Evolutionary conservation across 768 basidiomycete genomes (phyloP), one percentile per base, ranked within the genome.

Genomic region (Tricholoma terreum): DNA sequence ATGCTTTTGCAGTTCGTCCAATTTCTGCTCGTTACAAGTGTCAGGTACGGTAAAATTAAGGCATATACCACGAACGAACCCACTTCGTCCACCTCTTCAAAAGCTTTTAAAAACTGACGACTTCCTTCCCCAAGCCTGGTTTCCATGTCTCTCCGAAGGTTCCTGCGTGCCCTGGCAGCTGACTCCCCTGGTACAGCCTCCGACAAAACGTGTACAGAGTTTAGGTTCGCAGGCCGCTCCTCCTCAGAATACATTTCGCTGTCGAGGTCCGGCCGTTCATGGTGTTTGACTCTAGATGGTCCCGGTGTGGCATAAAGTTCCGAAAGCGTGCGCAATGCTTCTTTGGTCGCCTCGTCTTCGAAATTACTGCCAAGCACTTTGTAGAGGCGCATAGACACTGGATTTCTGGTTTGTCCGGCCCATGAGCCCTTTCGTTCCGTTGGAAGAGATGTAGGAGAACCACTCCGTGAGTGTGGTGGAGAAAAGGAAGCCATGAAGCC

Each of bases 41-140:
- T 49, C 17, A 49, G 15, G 8, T 17, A 17, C n/a, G 42, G 52
- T 4, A 31, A 5, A 15, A 35, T 30, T 7, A 54, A 21, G 24
- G 52, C 36, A 53, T 17, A 58, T 49, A 46, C 38, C 30, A 19
- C 24, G 49, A 58, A 56, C 54, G 51, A 60, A 82, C 91, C 62
- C 69, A 96, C 96, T 74, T 91, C 80, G 75, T 98, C 91, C 34
- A 98, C 93, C 62, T 94, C 87, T 19, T 85, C 85, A 60, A 98
- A 89, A 0, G 90, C 93, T 24, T 82, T 80, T 55, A 98, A 69
- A 69, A 99, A 97, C 61, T 84, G 83, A 46, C 81, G 80, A 62
- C 93, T 94, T 5, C 92, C 92, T 53, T 89, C 84, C 0, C 89
- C 84, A 45, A 98, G 78, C 69, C 85, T 89, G 50, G 75, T 79